Evolutionary conservation across 768 basidiomycete species (phyloP).

Genomic region (Kwoniella shandongensis): DNA sequence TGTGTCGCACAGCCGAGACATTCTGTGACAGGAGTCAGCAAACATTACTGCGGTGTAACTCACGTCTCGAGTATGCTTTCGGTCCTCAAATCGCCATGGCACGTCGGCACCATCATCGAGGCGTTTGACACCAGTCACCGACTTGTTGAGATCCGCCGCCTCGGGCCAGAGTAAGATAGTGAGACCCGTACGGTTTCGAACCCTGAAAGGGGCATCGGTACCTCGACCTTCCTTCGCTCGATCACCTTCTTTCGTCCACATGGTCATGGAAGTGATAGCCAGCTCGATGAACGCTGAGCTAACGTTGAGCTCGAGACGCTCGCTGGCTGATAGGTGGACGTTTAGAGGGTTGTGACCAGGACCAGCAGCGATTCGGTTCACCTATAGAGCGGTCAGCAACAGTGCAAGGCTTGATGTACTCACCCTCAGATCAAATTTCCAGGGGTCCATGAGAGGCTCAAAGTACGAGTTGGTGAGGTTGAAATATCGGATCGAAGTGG

Average conservation of each 20-base stretch:
- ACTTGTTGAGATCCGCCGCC: constrained; percentile 60
- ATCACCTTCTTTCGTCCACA: constrained; percentile 74
- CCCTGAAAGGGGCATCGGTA: constrained; percentile 86
- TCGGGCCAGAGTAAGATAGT: constrained; percentile 83
- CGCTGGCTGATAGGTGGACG: constrained; percentile 68
- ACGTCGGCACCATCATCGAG: constrained; percentile 72
- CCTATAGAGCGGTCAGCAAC: constrained; percentile 5
- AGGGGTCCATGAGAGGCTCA: constrained; percentile 97
- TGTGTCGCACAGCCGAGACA: constrained; percentile 69
- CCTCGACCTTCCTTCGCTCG: constrained; percentile 75
- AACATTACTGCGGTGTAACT: constrained; percentile 22
- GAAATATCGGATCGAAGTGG: constrained; percentile 88
- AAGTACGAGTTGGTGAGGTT: constrained; percentile 96
- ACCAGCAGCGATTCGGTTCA: constrained; percentile 39
- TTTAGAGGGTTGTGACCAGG: constrained; percentile 55
- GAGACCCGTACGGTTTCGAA: constrained; percentile 88
- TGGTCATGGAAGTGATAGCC: constrained; percentile 67
- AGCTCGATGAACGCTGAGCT: constrained; percentile 88
- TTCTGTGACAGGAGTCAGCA: constrained; percentile 56
- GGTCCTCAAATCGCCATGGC: constrained; percentile 97
- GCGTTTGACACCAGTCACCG: constrained; percentile 59
- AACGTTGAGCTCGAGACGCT: constrained; percentile 85
- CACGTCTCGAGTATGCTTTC: constrained; percentile 90
- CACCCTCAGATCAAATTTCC: constrained; percentile 79
- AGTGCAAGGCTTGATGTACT: constrained; percentile 23